phyloP scores from a whole-genome alignment of 2,329 filamentous ascomycete species.

The Diatrype stigma region DNA sequence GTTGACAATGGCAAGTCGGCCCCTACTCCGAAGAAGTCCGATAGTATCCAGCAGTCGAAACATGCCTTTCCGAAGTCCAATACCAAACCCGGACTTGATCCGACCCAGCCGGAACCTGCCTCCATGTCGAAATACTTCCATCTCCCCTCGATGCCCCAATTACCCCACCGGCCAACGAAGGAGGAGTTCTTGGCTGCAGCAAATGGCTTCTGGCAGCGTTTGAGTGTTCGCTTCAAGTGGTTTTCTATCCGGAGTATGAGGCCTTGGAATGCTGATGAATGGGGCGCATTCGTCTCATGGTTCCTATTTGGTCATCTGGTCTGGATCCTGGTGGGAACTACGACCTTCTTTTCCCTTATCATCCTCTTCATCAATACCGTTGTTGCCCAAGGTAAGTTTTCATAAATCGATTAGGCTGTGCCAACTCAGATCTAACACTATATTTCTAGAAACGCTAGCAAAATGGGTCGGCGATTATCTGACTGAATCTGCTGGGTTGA shows the following conservation, averaged over 20 bases:
- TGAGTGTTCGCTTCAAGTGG: conserved; percentile 96
- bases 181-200: conserved; percentile 90
- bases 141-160: conserved; percentile 52
- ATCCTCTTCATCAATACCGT: conserved; percentile 94
- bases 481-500: conserved; percentile 87
- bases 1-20: conserved; percentile 13
- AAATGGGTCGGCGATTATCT: conserved; percentile 94
- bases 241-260: conserved; percentile 89
- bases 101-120: conserved; percentile 40
- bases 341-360: conserved; percentile 89
- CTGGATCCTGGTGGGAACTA: conserved; percentile 95
- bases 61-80: conserved; percentile 11
- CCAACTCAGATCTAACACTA: conserved; percentile 12
- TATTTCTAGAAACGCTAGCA: conserved; percentile 72
- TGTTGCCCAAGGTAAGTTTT: conserved; percentile 74
- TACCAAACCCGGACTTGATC: conserved; percentile 19
- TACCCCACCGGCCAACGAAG: conserved; percentile 86
- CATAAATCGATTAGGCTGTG: not conserved
- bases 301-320: conserved; percentile 88
- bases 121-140: conserved; percentile 58
- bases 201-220: conserved; percentile 84
- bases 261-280: conserved; percentile 94
- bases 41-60: conserved; percentile 8
- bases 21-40: conserved; percentile 14
- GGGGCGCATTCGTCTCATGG: conserved; percentile 92